Base-by-base conservation (phyloP, 129 eudicot genomes). In the Flaveria robusta region DNA sequence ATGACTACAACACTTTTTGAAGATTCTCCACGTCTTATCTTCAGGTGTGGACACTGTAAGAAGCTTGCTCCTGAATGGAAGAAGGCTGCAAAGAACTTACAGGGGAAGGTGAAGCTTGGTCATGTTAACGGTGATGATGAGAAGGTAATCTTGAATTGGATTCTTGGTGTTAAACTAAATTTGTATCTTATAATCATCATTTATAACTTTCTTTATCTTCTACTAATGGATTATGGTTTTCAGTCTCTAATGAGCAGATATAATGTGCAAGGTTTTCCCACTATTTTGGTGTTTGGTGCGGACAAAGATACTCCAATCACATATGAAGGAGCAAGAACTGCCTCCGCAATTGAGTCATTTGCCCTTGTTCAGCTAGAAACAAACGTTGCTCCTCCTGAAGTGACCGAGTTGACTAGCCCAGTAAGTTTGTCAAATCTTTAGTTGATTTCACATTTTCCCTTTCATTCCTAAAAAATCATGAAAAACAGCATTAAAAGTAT, bases 31-130 rank as follows among this genome's bases (percentile, higher is more conserved):
- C 51, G 37, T 56, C 39, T 67, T 83, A 39, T 66, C 68, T 50
- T 65, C 69, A 94, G 98, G 98, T 91, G 98, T 81, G 98, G 98
- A 24, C 98, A 94, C 83, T 94, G 98, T 85, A 91, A 94, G 85
- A 91, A 94, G 86, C 98, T 94, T 84, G 92, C 96, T 70, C 98
- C 98, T 47, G 98, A 94, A 81, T 94, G 98, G 98, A 94, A 91
- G 88, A 91, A 86, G 83, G 98, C 98, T 68, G 89, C 98, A n/a
- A 86, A 74, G 83, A 91, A 88, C 86, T 82, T 94, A 71, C 82
- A 94, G 77, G 98, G 97, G 77, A 85, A 94, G 87, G 98, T 91
- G 86, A 94, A 85, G 85, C 84, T 94, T 76, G 98, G 98, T 27
- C 98, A 94, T 79, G 96, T 94, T 6, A 91, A 94, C 69, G 83